Evolutionary conservation across 495 filamentous ascomycete species (phyloP), one percentile per base, ranked within the genome.

Genomic region (Beverwykella pulmonaria): DNA sequence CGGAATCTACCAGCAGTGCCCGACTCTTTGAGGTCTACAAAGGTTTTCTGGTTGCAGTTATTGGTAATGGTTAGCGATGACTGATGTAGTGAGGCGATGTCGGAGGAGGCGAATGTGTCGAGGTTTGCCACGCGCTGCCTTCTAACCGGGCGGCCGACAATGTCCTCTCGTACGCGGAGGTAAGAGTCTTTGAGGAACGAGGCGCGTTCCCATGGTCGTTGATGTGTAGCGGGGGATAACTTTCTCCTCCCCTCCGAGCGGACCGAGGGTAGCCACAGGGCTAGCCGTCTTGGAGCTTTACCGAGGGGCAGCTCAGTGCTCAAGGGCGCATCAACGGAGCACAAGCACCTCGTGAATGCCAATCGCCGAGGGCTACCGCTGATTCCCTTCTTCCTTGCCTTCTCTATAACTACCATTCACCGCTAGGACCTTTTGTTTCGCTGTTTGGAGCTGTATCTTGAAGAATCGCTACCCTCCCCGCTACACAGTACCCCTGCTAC

Each of bases 191-290:
- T 10, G 12, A 27, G 39, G 56, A 59, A n/a, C 27, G 19, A 15
- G 9, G 39, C 17, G 9, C 12, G 23, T 29, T 7, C 15, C 14
- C 47, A 20, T 26, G 54, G 39, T 61, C 41, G 58, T 39, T 41
- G 49, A 53, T 41, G 59, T 20, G 17, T 59, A 14, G 23, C 25
- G 50, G n/a, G 58, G 65, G 65, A 68, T 68, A 68, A 68, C 57
- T 62, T 61, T 68, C 65, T 68, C 65, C 65, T 52, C 65, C 6
- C n/a, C 59, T 8, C 50, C 59, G 59, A 19, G 48, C 59, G 65
- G 65, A 56, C 67, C 67, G 67, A 69, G 67, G 67, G 44, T 69
- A 69, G 55, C 67, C 67, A 68, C 44, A 8, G 44, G 26, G 10
- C 59, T 64, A 61, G 47, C 34, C 65, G 46, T 26, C 61, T 58